Base-by-base conservation (phyloP, 192 early-diverging fungal species). In the Gorgonomyces haynaldii region DNA sequence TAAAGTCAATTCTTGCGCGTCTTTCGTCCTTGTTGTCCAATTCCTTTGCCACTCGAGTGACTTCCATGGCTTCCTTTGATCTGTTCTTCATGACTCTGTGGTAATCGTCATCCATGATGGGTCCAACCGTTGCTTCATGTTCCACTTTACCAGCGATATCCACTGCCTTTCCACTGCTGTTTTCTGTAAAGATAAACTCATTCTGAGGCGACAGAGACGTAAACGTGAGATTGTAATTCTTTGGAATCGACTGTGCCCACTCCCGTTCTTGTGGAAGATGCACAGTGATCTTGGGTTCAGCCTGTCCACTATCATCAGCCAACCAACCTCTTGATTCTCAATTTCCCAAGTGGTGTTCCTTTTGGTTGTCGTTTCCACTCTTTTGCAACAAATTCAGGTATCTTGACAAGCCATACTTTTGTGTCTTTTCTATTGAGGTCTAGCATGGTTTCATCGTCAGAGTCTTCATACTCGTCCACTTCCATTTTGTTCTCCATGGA, bases 361-460 rank as follows among this genome's bases (percentile, higher is more conserved):
- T 80, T 75, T 41, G 82, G 57, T 24, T 36, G 37, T 21, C 17
- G 34, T 44, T 78, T 69, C 92, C 92, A 96, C 49, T 79, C 76
- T 3, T 91, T 82, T 0, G 88, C 88, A 43, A 96, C 56, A 54
- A 93, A 93, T 44, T 70, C 74, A 3, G 92, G 92, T 15, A 96
- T 81, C 59, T 97, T 97, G 26, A 95, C 89, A 5, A 95, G 76
- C 91, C 91, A 95, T 13, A 88, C 81, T 58, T 89, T 36, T 10
- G 9, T 49, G 9, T 49, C 46, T 49, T 28, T 85, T 37, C 69
- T 82, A 1, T 64, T 26, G 28, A 37, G 31, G 24, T 36, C 28
- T n/a, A 49, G 15, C 21, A 20, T 19, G n/a, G 24, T 34, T 23
- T 49, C 46, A 16, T 49, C 46, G 21, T 19, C 21, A 10, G 6